Evolutionary conservation across 805 yeast species (phyloP).

Genomic region (Candida chauliodis): DNA sequence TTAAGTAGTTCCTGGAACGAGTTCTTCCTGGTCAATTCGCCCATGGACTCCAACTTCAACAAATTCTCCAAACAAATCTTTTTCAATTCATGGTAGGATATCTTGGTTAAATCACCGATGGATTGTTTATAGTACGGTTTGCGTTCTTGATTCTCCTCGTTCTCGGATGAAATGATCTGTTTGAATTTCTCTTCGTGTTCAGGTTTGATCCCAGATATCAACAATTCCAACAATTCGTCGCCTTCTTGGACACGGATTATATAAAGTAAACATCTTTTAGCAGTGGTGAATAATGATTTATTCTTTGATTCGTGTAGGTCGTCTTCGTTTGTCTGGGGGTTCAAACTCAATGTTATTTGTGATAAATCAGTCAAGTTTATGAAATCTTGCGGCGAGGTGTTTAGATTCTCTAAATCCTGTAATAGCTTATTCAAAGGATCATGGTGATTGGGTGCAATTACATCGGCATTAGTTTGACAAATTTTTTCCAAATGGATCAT

Average conservation of each 20-base stretch:
- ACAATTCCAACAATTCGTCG: slow-evolving; percentile 60
- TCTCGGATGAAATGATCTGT: slow-evolving; percentile 46
- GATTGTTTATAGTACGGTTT: slow-evolving; percentile 44
- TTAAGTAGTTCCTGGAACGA: slow-evolving; percentile 77
- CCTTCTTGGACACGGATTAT: slow-evolving; percentile 80
- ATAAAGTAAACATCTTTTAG: slow-evolving; percentile 77
- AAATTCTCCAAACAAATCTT: slow-evolving; percentile 70
- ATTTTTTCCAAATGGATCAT: slow-evolving; percentile 44
- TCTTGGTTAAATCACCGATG: slow-evolving; percentile 45
- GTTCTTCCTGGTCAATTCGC: slow-evolving; percentile 60
- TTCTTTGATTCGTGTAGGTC: slow-evolving; percentile 53
- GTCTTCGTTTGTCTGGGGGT: slow-evolving; percentile 46
- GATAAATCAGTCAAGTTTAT: slow-evolving; percentile 52
- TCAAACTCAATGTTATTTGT: slow-evolving; percentile 52
- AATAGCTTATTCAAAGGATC: slow-evolving; percentile 51
- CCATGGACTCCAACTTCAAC: slow-evolving; percentile 68
- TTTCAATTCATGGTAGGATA: slow-evolving; percentile 72
- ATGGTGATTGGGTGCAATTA: slow-evolving; percentile 46
- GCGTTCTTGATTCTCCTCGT: slow-evolving; percentile 25
- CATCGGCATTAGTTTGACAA: slow-evolving; percentile 39
- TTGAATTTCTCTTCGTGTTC: slow-evolving; percentile 67
- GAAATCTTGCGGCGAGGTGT: slow-evolving; percentile 33
- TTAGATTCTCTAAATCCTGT: slow-evolving; percentile 38
- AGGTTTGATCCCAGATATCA: slow-evolving; percentile 62
- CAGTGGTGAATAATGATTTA: slow-evolving; percentile 63